phyloP scores from a whole-genome alignment of 2,329 filamentous ascomycete species.

The Coniochaeta sp. region DNA sequence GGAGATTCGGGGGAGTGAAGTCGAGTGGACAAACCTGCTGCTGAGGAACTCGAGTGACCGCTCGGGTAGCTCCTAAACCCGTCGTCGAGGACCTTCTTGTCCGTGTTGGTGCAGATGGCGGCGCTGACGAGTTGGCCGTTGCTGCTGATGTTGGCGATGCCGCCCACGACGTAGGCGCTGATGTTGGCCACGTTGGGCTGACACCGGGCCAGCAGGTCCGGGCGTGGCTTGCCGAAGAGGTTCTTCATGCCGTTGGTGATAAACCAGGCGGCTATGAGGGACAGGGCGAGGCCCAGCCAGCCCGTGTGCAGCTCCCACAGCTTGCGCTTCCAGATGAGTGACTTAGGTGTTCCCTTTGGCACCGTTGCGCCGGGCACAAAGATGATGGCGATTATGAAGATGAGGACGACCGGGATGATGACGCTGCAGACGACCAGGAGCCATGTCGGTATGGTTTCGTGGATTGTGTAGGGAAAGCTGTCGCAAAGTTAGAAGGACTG shows the following conservation, averaged over 20 bases:
- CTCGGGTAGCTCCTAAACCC: conserved; percentile 82
- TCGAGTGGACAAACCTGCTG: conserved; percentile 34
- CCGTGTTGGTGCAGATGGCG: conserved; percentile 64
- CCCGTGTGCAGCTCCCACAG: conserved; percentile 87
- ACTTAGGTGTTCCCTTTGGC: conserved; percentile 52
- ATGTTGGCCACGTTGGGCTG: conserved; percentile 63
- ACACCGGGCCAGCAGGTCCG: conserved; percentile 77
- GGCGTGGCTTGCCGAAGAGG: conserved; percentile 61
- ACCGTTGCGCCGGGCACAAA: conserved; percentile 69
- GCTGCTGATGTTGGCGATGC: conserved; percentile 42
- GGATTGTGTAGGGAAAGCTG: conserved; percentile 62
- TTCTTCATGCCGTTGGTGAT: conserved; percentile 85
- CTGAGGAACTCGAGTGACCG: conserved; percentile 45
- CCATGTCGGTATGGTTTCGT: conserved; percentile 66
- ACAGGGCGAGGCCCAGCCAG: conserved; percentile 73
- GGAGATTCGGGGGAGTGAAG: no score
- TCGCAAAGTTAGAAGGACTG: background rate
- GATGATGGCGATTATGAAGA: conserved; percentile 60
- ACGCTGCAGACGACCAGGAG: conserved; percentile 59
- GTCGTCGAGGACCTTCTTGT: conserved; percentile 59
- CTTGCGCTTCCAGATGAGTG: conserved; percentile 70
- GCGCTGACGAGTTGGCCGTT: conserved; percentile 67
- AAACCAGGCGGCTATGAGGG: conserved; percentile 66
- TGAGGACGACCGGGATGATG: conserved; percentile 58
- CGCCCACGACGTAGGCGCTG: conserved; percentile 55